Base-by-base conservation (phyloP, 1,139 yeast species). In the Kodamaea fungicola region DNA sequence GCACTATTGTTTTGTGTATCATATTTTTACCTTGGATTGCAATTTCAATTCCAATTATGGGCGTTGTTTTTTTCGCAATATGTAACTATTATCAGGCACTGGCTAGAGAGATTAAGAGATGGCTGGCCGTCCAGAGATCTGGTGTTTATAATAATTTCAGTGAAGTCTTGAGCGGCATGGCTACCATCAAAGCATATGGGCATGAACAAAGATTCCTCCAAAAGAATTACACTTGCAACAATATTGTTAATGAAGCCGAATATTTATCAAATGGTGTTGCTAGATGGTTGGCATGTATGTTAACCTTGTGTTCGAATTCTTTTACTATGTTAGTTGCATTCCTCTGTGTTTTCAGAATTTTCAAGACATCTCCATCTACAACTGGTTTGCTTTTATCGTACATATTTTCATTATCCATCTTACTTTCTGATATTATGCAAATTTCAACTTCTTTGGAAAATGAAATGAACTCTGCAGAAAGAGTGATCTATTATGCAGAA, bases 401-500 rank as follows among this genome's bases (percentile, higher is more conserved):
- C 54, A 74, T 76, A 12, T 58, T 77, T 34, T 71, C 68, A 39
- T 63, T 78, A 37, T 71, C 79, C 2, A 70, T 73, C 27, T 62
- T 67, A 38, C 62, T 78, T 42, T 62, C 75, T 3, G 55, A 74
- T 56, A 60, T 76, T 40, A 57, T 78, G 35, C 63, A 80, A 54
- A 66, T 81, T 4, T 60, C 67, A 42, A 84, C 95, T 1, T 81
- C 80, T 52, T 76, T 83, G 23, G 95, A 87, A 55, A 86, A 84
- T 59, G 83, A 83, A 53, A 76, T 87, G 88, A 85, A 84, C 52
- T 80, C 94, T 7, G 90, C 82, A n/a, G 96, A 88, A 62, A 74
- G 96, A 55, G 61, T 88, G 37, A 72, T 78, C 43, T 74, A 80
- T 40, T 86, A 86, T 58, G 92, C 90, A 1, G 68, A 49, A 38